Percentiles rank a stretch among this genome's conserved stretches.
Conservation (phyloP, 805 yeast species). For the Limtongia smithiae region DNA sequence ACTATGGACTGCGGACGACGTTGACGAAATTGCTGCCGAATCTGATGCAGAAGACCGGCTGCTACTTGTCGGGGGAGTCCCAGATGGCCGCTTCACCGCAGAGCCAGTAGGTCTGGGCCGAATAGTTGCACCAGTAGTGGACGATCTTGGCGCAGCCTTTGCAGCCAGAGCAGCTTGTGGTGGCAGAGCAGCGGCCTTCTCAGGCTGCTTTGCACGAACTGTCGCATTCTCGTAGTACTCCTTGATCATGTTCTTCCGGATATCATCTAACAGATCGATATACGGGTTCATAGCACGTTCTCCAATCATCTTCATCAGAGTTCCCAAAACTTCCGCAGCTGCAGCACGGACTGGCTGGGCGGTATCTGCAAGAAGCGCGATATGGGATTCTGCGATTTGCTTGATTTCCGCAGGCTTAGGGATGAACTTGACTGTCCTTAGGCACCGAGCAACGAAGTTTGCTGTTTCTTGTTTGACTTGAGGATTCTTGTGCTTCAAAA, state of each 20-base stretch:
- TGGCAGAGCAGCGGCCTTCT: conserved; percentile 34
- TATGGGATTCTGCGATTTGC: conserved; percentile 50
- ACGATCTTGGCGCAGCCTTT: conserved; percentile 9
- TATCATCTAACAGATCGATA: conserved; percentile 70
- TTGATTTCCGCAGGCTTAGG: conserved; percentile 58
- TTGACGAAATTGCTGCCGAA: neutral
- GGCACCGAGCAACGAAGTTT: conserved; percentile 59
- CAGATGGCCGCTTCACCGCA: conserved; percentile 7
- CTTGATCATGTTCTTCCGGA: conserved; percentile 64
- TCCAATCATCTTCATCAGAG: conserved; percentile 78
- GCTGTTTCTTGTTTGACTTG: conserved; percentile 72
- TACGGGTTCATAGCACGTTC: conserved; percentile 58
- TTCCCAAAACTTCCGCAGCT: conserved; percentile 75
- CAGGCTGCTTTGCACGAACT: conserved; percentile 49
- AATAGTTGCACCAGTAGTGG: conserved; percentile 13
- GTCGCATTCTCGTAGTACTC: conserved; percentile 54
- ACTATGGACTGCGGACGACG: neutral
- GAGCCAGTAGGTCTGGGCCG: conserved; percentile 14
- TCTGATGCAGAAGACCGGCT: neutral
- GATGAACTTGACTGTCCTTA: conserved; percentile 46
- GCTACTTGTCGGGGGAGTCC: conserved; percentile 3
- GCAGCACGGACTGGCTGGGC: conserved; percentile 78
- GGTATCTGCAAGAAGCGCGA: conserved; percentile 72
- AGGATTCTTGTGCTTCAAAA: conserved; percentile 75
- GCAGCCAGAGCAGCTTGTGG: conserved; percentile 24